These are phyloP conservation scores for Serendipita sp. DNA, from an alignment of 768 basidiomycete species.

Conservation along the genomic window DNA sequence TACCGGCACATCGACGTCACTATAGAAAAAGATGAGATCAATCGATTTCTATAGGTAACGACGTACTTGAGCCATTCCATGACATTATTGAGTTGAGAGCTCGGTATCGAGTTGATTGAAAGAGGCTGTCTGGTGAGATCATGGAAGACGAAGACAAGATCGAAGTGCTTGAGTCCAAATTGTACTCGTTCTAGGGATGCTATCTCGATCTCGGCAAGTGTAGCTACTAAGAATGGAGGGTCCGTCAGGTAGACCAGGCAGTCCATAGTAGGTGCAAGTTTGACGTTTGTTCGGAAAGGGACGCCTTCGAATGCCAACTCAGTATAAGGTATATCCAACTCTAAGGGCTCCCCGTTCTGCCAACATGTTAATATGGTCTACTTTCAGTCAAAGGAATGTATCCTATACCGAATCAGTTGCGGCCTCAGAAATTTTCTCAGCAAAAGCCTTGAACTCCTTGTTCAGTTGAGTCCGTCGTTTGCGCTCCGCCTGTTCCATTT, in stretches of 20 bases:
- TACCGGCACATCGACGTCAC: conserved; percentile 92
- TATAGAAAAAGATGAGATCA: conserved; percentile 19
- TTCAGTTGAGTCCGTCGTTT: conserved; percentile 79
- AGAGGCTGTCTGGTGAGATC: conserved; percentile 86
- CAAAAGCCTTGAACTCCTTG: conserved; percentile 86
- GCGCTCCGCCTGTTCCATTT: conserved; percentile 94
- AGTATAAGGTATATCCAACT: conserved; percentile 92
- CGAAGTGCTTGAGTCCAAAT: conserved; percentile 91
- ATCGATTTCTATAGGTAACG: not conserved
- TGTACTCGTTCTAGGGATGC: conserved; percentile 95
- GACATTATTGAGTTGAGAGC: conserved; percentile 80
- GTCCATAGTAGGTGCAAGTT: conserved; percentile 90
- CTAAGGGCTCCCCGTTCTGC: conserved; percentile 68
- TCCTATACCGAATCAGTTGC: conserved; percentile 51
- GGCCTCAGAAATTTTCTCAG: conserved; percentile 82
- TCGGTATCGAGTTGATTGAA: conserved; percentile 94
- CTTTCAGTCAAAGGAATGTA: not conserved
- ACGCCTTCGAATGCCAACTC: conserved; percentile 96
- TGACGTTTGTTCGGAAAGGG: conserved; percentile 86
- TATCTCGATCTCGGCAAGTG: conserved; percentile 86
- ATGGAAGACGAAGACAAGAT: conserved; percentile 91
- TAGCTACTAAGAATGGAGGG: conserved; percentile 89
- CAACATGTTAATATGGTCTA: conserved; percentile 12
- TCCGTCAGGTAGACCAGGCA: conserved; percentile 93
- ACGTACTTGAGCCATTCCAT: conserved; percentile 98